These are phyloP conservation scores for Pezicula neosporulosa DNA, from an alignment of 2,329 filamentous ascomycete genomes.

Conservation along the genomic window DNA sequence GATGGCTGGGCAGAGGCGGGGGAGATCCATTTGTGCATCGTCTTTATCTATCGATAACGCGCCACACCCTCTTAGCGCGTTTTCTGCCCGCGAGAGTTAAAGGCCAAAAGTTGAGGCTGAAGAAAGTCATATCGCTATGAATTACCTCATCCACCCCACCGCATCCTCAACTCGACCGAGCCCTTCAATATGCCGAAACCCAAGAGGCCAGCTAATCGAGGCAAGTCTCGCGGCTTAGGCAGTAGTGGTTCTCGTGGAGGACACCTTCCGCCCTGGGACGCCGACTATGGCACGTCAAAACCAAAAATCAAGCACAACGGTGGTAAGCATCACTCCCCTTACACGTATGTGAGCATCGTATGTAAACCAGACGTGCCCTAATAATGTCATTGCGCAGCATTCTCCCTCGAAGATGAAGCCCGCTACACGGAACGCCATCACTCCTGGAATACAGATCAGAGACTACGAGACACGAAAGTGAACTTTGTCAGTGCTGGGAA, in stretches of 20 bases:
- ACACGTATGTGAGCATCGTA: neutral
- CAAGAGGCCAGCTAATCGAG: conserved; percentile 10
- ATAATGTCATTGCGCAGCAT: conserved; percentile 25
- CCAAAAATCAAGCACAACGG: conserved; percentile 12
- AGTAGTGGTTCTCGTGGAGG: conserved; percentile 3
- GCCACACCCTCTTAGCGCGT: too few relatives aligned
- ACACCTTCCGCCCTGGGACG: neutral
- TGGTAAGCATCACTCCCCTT: conserved; percentile 3
- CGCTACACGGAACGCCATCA: conserved; percentile 50
- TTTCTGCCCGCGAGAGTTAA: too few relatives aligned
- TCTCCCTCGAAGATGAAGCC: conserved; percentile 51
- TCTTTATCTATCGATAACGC: too few relatives aligned
- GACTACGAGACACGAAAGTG: conserved; percentile 52
- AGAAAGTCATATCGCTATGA: neutral
- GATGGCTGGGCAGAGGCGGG: too few relatives aligned
- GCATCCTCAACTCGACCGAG: neutral
- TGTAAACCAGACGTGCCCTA: neutral
- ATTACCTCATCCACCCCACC: neutral
- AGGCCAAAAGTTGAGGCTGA: neutral
- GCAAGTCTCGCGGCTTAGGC: conserved; percentile 3
- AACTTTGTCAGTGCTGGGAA: conserved; percentile 58
- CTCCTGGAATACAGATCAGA: conserved; percentile 41
- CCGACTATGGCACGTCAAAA: conserved; percentile 15
- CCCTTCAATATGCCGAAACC: conserved; percentile 13
- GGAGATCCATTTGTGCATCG: too few relatives aligned